Conservation (phyloP, 2,329 filamentous ascomycete genomes). For the Aspergillus sp. region DNA sequence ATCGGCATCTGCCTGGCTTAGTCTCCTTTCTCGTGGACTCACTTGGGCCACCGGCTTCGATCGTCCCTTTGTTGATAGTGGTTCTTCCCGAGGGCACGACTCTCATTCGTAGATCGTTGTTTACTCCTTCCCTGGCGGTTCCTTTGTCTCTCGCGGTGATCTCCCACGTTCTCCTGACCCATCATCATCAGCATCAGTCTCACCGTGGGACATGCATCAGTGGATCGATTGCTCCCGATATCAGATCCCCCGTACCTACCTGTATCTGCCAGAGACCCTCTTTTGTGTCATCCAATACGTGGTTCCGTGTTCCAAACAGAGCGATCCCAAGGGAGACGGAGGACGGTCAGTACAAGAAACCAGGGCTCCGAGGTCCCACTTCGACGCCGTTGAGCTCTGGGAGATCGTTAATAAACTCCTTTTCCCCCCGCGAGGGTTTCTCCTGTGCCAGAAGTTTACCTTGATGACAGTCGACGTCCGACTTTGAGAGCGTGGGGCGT, state of each 20-base stretch:
- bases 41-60: neutral
- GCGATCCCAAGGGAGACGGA: slow-evolving; percentile 13
- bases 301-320: slow-evolving; percentile 14
- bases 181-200: slow-evolving; percentile 1
- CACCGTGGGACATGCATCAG: neutral
- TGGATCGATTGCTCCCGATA: neutral
- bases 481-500: too few relatives aligned
- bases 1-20: slow-evolving; percentile 1
- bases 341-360: slow-evolving; percentile 10
- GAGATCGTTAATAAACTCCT: slow-evolving; percentile 3
- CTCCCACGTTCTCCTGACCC: slow-evolving; percentile 5
- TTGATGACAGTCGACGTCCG: neutral
- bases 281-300: slow-evolving; percentile 12
- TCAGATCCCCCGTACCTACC: slow-evolving; percentile 10
- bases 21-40: neutral
- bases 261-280: slow-evolving; percentile 3
- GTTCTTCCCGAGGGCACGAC: slow-evolving; percentile 4
- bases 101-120: slow-evolving; percentile 15
- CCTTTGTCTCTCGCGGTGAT: neutral
- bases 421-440: neutral
- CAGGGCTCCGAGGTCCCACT: slow-evolving; percentile 15
- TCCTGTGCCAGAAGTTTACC: neutral
- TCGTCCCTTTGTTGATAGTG: neutral
- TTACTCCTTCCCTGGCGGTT: slow-evolving; percentile 2
- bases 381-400: slow-evolving; percentile 8